Percentiles rank a stretch among this genome's conserved stretches.
Evolutionary conservation across 768 basidiomycete species (phyloP).

Genomic region (Ramaria sp.): DNA sequence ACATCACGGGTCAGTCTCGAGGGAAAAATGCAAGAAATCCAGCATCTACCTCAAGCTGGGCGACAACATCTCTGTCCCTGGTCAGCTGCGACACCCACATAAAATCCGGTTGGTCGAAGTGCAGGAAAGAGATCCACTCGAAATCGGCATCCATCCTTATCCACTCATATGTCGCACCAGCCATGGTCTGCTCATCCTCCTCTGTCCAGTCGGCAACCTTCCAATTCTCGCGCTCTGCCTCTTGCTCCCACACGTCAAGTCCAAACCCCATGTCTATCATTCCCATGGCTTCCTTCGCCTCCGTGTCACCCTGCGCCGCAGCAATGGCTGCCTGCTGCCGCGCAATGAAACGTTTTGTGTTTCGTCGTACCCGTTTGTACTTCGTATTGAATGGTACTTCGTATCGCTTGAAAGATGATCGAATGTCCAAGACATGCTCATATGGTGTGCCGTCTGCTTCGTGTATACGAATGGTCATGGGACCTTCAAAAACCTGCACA

Average conservation of each 20-base stretch:
- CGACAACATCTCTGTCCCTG: constrained; percentile 91
- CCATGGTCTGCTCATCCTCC: constrained; percentile 89
- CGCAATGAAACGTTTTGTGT: constrained; percentile 92
- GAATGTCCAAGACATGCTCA: constrained; percentile 93
- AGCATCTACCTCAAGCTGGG: constrained; percentile 82
- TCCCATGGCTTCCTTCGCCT: constrained; percentile 88
- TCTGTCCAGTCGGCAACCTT: constrained; percentile 97
- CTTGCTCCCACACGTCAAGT: constrained; percentile 92
- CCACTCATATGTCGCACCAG: constrained; percentile 97
- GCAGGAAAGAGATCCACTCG: constrained; percentile 93
- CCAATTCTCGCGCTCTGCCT: constrained; percentile 87
- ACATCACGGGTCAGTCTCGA: constrained; percentile 7
- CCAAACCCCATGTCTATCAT: constrained; percentile 94
- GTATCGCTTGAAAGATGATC: constrained; percentile 79
- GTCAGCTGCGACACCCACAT: constrained; percentile 98
- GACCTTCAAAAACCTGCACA: constrained; percentile 87
- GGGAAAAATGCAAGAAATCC: not conserved
- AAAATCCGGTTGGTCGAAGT: constrained; percentile 92
- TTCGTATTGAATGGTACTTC: constrained; percentile 98
- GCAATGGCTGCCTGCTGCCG: constrained; percentile 89
- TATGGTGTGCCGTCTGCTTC: constrained; percentile 99
- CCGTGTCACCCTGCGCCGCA: constrained; percentile 83
- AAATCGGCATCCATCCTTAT: constrained; percentile 98
- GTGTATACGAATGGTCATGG: constrained; percentile 97
- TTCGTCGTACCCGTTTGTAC: constrained; percentile 91